phyloP scores from a whole-genome alignment of 768 basidiomycete genomes.

The Leucocoprinus leucothites region DNA sequence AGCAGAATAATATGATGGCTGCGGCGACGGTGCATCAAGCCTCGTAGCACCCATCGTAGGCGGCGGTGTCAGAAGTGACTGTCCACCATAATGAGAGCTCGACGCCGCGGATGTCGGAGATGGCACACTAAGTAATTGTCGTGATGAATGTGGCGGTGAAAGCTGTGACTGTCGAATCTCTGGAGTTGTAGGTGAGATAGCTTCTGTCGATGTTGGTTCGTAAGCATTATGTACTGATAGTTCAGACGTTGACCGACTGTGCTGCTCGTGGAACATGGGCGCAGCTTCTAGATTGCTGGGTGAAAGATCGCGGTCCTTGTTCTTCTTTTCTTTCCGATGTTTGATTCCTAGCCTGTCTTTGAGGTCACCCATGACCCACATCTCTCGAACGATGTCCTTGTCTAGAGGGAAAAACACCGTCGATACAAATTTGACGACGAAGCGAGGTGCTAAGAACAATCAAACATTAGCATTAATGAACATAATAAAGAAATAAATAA shows the following conservation, averaged over 20 bases:
- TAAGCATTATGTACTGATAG: constrained; percentile 44
- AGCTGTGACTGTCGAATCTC: constrained; percentile 30
- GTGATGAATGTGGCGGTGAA: too few species aligned
- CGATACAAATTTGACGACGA: constrained; percentile 69
- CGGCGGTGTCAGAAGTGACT: constrained; percentile 24
- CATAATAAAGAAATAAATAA: constrained; percentile 9
- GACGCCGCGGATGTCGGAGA: too few species aligned
- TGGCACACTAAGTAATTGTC: too few species aligned
- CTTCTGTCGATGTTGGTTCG: constrained; percentile 42
- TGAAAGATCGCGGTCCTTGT: constrained; percentile 25
- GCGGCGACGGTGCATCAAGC: constrained; percentile 32
- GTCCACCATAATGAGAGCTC: constrained; percentile 13
- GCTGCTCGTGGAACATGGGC: constrained; percentile 69
- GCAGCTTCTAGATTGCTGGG: constrained; percentile 51
- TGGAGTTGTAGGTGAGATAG: constrained; percentile 41
- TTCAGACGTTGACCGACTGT: constrained; percentile 66
- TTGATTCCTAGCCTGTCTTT: constrained; percentile 77
- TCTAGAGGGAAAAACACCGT: constrained; percentile 78
- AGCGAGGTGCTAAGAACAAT: constrained; percentile 63
- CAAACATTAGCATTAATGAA: background rate
- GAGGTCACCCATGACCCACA: constrained; percentile 81
- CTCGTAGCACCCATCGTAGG: constrained; percentile 17
- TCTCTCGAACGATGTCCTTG: constrained; percentile 89
- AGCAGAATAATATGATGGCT: constrained; percentile 66
- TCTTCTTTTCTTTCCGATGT: constrained; percentile 55